These are phyloP conservation scores for Leccinum variicolor DNA, from an alignment of 768 basidiomycete genomes.

Conservation along the genomic window DNA sequence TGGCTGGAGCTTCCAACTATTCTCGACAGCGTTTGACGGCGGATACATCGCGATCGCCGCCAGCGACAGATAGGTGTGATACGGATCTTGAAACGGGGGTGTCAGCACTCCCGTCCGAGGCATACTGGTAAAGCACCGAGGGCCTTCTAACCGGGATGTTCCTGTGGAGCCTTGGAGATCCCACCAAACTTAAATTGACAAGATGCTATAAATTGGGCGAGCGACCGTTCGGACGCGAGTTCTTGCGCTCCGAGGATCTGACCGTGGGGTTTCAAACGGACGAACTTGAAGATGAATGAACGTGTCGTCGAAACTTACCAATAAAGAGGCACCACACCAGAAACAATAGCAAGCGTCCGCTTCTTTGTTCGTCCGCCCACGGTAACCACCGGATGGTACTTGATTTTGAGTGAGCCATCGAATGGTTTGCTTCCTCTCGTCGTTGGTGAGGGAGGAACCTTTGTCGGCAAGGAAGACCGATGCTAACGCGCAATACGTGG, in stretches of 20 bases:
- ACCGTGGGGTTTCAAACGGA: not conserved
- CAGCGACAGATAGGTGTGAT: slow-evolving; percentile 89
- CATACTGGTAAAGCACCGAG: not conserved
- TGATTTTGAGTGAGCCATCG: slow-evolving; percentile 78
- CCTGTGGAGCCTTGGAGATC: slow-evolving; percentile 78
- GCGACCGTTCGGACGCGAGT: slow-evolving; percentile 53
- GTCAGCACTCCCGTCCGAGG: slow-evolving; percentile 6
- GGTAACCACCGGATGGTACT: slow-evolving; percentile 69
- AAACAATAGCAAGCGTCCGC: slow-evolving; percentile 96
- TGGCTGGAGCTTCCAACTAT: slow-evolving; percentile 54
- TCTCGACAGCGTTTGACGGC: slow-evolving; percentile 31
- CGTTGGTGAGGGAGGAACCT: slow-evolving; percentile 24
- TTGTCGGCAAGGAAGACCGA: slow-evolving; percentile 52
- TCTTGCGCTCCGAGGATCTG: slow-evolving; percentile 68
- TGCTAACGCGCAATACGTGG: slow-evolving; percentile 90
- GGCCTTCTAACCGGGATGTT: slow-evolving; percentile 61
- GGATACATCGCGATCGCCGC: slow-evolving; percentile 75
- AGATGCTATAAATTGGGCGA: slow-evolving; percentile 59
- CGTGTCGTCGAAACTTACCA: slow-evolving; percentile 42
- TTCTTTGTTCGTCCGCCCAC: slow-evolving; percentile 83
- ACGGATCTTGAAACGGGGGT: slow-evolving; percentile 63
- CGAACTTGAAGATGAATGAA: not conserved
- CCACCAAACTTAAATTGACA: slow-evolving; percentile 93
- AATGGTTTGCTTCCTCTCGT: slow-evolving; percentile 53
- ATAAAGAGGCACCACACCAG: slow-evolving; percentile 84